phyloP scores from a whole-genome alignment of 139 green algal genomes.

The Mesostigma viride region DNA sequence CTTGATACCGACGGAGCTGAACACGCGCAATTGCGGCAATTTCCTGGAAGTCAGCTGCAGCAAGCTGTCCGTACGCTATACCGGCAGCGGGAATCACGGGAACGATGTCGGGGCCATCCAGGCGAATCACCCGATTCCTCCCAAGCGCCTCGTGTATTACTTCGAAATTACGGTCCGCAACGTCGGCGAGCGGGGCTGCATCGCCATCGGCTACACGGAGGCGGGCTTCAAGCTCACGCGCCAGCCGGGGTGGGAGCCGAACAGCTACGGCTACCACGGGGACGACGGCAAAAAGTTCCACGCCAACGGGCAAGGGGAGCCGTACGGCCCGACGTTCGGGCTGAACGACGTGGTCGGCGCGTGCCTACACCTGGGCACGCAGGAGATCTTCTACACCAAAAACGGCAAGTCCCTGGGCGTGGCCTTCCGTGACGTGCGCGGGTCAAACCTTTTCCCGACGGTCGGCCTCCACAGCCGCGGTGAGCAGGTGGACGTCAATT shows the following conservation, averaged over 20 bases:
- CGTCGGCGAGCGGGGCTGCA: constrained; percentile 41
- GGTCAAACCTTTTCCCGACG: constrained; percentile 58
- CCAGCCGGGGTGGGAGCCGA: constrained; percentile 74
- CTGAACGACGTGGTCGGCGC: constrained; percentile 64
- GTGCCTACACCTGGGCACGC: constrained; percentile 52
- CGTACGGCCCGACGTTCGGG: constrained; percentile 63
- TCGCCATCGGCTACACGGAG: constrained; percentile 66
- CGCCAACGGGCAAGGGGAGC: constrained; percentile 42
- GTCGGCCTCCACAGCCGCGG: constrained; percentile 68
- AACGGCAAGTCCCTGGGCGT: constrained; percentile 65
- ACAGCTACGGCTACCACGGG: constrained; percentile 76
- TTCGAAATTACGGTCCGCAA: constrained; percentile 65
- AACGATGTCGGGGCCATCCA: constrained; percentile 68
- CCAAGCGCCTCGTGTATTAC: constrained; percentile 55
- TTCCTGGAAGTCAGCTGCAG: constrained; percentile 54
- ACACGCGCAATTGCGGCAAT: constrained; percentile 39
- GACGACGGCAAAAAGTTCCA: constrained; percentile 66
- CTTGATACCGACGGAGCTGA: constrained; percentile 37
- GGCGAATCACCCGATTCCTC: constrained; percentile 53
- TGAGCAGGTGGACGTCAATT: constrained; percentile 60
- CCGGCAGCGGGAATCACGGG: constrained; percentile 41
- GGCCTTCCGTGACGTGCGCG: constrained; percentile 50
- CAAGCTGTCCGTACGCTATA: constrained; percentile 60
- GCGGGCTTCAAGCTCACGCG: constrained; percentile 51
- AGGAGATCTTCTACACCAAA: constrained; percentile 71